Base-by-base conservation (phyloP, 2,329 filamentous ascomycete species). In the Aureobasidium sp. region DNA sequence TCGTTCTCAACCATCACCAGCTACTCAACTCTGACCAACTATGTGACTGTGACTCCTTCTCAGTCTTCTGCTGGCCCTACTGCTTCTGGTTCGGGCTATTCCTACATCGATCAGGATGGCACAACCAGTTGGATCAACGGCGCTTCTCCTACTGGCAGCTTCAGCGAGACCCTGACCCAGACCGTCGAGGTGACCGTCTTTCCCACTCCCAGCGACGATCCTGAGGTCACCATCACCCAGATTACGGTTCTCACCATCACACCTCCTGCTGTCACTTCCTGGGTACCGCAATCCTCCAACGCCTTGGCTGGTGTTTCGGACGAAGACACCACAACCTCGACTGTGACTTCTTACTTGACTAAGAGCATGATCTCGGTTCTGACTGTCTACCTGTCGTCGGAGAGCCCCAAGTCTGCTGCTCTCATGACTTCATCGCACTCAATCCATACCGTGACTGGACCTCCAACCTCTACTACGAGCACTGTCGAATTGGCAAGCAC, bases 11-110 rank as follows among this genome's bases (percentile, higher is more conserved):
- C 54, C n/a, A 44, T 62, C 25, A 65, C 65, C 6, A 55, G 61
- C 49, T 57, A 45, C 37, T 63, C 62, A 14, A 69, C 68, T 3
- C 62, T 68, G 49, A 68, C 66, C 37, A 63, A 66, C 55, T 60
- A 57, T 27, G 49, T 48, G 32, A 48, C 59, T 42, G 39, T 55
- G 7, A 13, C 59, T 45, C 32, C 57, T 37, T 53, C 57, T 94
- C 47, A 39, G 41, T 30, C 29, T n/a, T 14, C 14, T 4, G 54
- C 14, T 58, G 32, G 42, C 14, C 32, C 54, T 16, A 32, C 27
- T 7, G 29, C 42, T 25, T 21, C 62, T 21, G 50, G 34, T 21
- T 34, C 62, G 13, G 58, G 62, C 32, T 64, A 63, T 57, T 63
- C 63, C 59, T 68, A 61, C 61, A 53, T 62, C 32, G 64, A 63